Evolutionary conservation across 306 rosid genomes (phyloP).

Genomic region (Herpetospermum pedunculosum): DNA sequence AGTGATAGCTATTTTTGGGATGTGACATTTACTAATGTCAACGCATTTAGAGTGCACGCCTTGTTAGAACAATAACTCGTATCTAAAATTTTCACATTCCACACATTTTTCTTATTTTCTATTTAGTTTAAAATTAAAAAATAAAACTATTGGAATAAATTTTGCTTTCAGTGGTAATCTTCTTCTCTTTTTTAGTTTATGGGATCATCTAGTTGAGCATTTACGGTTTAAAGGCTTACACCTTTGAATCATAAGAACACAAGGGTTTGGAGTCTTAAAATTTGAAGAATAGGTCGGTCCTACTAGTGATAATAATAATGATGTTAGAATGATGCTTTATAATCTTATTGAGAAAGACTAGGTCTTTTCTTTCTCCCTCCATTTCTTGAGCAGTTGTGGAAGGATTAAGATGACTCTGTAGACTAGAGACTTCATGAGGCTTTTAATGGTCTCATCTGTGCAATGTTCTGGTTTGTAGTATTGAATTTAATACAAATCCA

Average conservation of each 20-base stretch:
- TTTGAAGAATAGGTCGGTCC: too few species aligned
- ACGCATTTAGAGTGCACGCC: neutral
- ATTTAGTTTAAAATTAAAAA: neutral
- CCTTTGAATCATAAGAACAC: neutral
- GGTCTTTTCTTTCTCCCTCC: neutral
- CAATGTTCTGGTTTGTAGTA: neutral
- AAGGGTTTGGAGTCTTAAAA: neutral
- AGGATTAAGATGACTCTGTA: neutral
- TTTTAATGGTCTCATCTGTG: neutral
- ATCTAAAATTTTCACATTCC: neutral
- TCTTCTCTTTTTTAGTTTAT: neutral
- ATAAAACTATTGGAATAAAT: neutral
- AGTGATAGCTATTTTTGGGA: neutral
- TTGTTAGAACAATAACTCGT: neutral
- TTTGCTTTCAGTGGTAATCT: neutral
- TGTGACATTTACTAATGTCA: neutral
- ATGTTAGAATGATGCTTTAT: too few species aligned
- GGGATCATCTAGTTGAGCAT: neutral
- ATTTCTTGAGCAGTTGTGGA: too few species aligned
- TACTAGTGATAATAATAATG: too few species aligned
- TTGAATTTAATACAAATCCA: neutral
- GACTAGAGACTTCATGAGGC: neutral
- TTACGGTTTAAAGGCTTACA: neutral
- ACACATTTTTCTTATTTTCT: neutral
- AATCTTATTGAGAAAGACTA: too few species aligned